A percentile compares a stretch with the other conserved stretches of the same genome.
Conservation (phyloP, 176 grass and related monocot species). For the Cenchrus fungigraminus region DNA sequence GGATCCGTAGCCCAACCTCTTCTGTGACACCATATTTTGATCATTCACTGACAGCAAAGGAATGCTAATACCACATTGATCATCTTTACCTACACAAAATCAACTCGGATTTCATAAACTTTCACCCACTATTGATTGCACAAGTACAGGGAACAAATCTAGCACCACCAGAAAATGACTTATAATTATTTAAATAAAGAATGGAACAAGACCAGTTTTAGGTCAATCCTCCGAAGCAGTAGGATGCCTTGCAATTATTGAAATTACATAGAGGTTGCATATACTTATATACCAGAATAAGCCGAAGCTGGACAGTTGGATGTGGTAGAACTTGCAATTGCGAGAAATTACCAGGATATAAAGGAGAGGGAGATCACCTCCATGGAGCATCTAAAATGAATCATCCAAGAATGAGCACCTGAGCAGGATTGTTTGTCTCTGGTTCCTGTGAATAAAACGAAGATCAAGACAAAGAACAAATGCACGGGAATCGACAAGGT, state of each 20-base stretch:
- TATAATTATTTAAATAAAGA: neutral
- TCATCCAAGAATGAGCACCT: slow-evolving; percentile 40
- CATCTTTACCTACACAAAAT: slow-evolving; percentile 37
- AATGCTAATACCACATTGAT: slow-evolving; percentile 34
- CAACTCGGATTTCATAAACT: neutral
- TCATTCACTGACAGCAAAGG: slow-evolving; percentile 23
- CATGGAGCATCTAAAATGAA: slow-evolving; percentile 39
- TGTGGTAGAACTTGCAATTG: slow-evolving; percentile 26
- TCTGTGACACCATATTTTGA: slow-evolving; percentile 67
- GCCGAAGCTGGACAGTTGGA: slow-evolving; percentile 15
- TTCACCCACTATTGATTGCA: neutral
- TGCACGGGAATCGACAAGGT: neutral
- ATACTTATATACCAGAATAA: neutral
- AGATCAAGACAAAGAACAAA: slow-evolving; percentile 17
- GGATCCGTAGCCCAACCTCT: slow-evolving; percentile 64
- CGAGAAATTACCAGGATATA: slow-evolving; percentile 36
- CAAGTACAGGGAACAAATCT: neutral
- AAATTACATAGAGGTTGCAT: neutral
- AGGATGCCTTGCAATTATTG: neutral
- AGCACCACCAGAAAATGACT: slow-evolving; percentile 16
- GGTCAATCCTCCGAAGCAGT: neutral
- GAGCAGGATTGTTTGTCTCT: slow-evolving; percentile 28
- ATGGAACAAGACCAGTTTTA: neutral
- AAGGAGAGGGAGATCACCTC: slow-evolving; percentile 38
- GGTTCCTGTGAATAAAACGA: slow-evolving; percentile 21